Percentiles rank a stretch among this genome's conserved stretches.
Conservation (phyloP, 1,284 basidiomycete genomes). For the Earliella scabrosa region DNA sequence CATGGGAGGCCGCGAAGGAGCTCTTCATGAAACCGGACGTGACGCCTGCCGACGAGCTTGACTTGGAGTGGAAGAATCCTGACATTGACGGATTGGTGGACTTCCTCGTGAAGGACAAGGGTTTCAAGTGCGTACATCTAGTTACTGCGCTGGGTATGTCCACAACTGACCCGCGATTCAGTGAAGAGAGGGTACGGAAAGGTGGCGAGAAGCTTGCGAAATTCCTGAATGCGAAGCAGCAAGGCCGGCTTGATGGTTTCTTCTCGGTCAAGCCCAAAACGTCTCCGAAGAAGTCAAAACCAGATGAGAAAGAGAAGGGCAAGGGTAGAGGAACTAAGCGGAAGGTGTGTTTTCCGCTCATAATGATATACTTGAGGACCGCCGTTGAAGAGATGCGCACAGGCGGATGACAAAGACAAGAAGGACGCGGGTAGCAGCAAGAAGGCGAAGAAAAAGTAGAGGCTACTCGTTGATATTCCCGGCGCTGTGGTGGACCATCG, state of each 20-base stretch:
- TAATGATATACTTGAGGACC: neutral
- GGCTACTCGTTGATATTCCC: neutral
- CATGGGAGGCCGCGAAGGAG: slow-evolving; percentile 93
- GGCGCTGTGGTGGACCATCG: neutral
- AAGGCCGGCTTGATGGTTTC: slow-evolving; percentile 95
- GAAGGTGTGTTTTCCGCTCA: slow-evolving; percentile 50
- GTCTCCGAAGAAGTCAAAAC: slow-evolving; percentile 50
- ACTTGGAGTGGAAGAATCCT: slow-evolving; percentile 95
- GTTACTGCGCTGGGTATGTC: neutral
- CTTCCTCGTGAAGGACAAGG: slow-evolving; percentile 94
- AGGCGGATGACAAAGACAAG: slow-evolving; percentile 32
- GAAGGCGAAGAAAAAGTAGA: slow-evolving; percentile 53
- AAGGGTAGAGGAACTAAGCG: slow-evolving; percentile 63
- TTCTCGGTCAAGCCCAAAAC: slow-evolving; percentile 75
- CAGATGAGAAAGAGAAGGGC: slow-evolving; percentile 33
- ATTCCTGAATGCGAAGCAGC: slow-evolving; percentile 90
- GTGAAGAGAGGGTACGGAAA: slow-evolving; percentile 95
- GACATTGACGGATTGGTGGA: slow-evolving; percentile 94
- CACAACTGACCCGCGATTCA: slow-evolving; percentile 37
- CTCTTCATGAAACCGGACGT: slow-evolving; percentile 93
- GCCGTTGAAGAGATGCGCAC: too few species aligned
- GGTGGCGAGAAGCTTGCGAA: slow-evolving; percentile 93
- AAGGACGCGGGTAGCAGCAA: slow-evolving; percentile 42
- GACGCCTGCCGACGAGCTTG: slow-evolving; percentile 83
- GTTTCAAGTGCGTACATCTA: slow-evolving; percentile 82